phyloP scores from a whole-genome alignment of 176 grass and related monocot species.

The Paspalum notatum region DNA sequence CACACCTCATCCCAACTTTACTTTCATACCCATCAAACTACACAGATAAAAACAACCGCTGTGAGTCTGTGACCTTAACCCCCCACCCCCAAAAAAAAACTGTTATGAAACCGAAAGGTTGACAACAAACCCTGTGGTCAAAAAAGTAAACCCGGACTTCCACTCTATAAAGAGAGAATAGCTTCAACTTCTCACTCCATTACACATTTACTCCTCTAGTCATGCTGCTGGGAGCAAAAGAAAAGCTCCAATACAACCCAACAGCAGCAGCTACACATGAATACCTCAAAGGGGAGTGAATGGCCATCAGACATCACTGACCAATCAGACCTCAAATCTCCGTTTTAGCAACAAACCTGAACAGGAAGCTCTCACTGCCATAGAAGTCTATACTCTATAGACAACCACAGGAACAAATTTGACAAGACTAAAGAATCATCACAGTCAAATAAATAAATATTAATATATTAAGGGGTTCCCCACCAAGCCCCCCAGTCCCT shows the following conservation, averaged over 20 bases:
- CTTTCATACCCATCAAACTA: constrained; percentile 9
- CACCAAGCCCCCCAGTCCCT: neutral
- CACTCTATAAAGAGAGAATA: neutral
- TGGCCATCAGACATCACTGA: neutral
- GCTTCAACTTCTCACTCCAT: neutral
- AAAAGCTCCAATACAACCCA: neutral
- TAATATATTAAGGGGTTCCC: neutral
- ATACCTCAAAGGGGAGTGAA: neutral
- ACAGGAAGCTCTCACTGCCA: neutral
- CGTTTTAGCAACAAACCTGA: neutral
- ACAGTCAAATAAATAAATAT: neutral
- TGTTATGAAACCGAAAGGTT: neutral
- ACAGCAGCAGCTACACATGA: neutral
- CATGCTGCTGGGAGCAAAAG: neutral
- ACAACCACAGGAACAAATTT: neutral
- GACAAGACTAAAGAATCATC: neutral
- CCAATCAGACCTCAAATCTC: neutral
- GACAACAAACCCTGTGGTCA: neutral
- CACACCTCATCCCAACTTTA: neutral
- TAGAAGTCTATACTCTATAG: neutral
- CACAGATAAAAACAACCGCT: neutral
- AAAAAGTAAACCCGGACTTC: neutral
- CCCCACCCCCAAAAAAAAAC: too few species aligned
- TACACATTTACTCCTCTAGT: neutral
- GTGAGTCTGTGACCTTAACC: too few species aligned